Evolutionary conservation across 106 monocot species (phyloP).

Genomic region (Dendrobium chrysotoxum): DNA sequence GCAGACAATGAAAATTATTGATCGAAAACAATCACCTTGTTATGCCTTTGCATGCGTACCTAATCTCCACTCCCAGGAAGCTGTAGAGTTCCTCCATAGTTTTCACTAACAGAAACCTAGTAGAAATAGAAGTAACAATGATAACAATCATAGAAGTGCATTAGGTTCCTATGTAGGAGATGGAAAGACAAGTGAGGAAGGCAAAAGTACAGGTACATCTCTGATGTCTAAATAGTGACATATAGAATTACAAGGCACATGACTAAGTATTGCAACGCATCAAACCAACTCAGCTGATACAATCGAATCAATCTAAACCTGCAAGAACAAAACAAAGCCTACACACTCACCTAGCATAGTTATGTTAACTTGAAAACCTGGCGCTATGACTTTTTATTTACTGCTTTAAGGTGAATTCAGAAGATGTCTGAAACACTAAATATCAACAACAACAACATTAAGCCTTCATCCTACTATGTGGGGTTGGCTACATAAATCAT

Average conservation of each 20-base stretch:
- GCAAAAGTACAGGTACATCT: not conserved
- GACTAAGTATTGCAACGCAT: not conserved
- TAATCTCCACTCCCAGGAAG: not conserved
- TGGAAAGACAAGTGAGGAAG: not conserved
- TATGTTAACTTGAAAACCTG: not conserved
- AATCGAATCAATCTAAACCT: not conserved
- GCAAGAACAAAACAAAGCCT: not conserved
- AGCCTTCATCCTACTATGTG: too few species aligned
- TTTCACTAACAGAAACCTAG: conserved; percentile 11
- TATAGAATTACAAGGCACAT: not conserved
- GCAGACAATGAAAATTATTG: not conserved
- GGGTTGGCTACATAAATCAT: too few species aligned
- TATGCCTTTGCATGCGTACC: not conserved
- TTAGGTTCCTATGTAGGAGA: not conserved
- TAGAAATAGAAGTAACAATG: not conserved
- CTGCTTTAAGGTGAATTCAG: not conserved
- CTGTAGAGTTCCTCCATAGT: conserved; percentile 6
- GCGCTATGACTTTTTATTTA: not conserved
- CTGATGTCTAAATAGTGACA: not conserved
- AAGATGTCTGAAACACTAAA: not conserved
- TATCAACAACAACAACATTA: not conserved
- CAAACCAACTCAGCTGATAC: not conserved
- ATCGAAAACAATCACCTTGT: conserved; percentile 1
- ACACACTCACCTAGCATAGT: not conserved
- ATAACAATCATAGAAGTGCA: not conserved